These are phyloP conservation scores for Pseudogymnoascus verrucosus DNA, from an alignment of 2,329 filamentous ascomycete species.

Conservation along the genomic window DNA sequence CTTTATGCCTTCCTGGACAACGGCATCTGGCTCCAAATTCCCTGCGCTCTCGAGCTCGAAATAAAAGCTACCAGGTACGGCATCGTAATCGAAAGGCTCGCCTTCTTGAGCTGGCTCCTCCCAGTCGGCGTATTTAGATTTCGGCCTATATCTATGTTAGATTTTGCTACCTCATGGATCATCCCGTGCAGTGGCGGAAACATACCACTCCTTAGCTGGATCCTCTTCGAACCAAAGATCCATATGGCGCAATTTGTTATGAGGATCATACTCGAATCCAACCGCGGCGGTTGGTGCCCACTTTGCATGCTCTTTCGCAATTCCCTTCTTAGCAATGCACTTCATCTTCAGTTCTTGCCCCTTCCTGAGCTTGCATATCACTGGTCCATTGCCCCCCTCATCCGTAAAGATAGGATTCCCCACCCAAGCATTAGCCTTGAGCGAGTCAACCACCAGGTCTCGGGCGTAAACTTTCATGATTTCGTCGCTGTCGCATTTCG, in stretches of 20 bases:
- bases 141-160: constrained; percentile 52
- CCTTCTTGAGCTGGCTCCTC: constrained; percentile 74
- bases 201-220: constrained; percentile 74
- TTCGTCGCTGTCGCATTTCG: constrained; percentile 75
- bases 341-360: constrained; percentile 85
- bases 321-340: constrained; percentile 96
- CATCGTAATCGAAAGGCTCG: constrained; percentile 85
- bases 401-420: constrained; percentile 81
- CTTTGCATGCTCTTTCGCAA: constrained; percentile 97
- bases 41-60: constrained; percentile 88
- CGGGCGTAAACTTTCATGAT: constrained; percentile 92
- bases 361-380: constrained; percentile 84
- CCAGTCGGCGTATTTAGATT: constrained; percentile 69
- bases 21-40: constrained; percentile 78
- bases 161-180: not conserved
- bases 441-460: constrained; percentile 67
- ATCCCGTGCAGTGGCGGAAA: constrained; percentile 14
- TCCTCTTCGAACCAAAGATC: constrained; percentile 94
- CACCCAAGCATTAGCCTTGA: constrained; percentile 63
- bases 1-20: constrained; percentile 81
- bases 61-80: constrained; percentile 78
- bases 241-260: constrained; percentile 88
- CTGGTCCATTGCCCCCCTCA: constrained; percentile 67
- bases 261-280: constrained; percentile 95
- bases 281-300: constrained; percentile 91